A percentile compares a stretch with the other conserved stretches of the same genome.
phyloP scores from a whole-genome alignment of 2,329 filamentous ascomycete genomes.

The Parastagonospora avenae region DNA sequence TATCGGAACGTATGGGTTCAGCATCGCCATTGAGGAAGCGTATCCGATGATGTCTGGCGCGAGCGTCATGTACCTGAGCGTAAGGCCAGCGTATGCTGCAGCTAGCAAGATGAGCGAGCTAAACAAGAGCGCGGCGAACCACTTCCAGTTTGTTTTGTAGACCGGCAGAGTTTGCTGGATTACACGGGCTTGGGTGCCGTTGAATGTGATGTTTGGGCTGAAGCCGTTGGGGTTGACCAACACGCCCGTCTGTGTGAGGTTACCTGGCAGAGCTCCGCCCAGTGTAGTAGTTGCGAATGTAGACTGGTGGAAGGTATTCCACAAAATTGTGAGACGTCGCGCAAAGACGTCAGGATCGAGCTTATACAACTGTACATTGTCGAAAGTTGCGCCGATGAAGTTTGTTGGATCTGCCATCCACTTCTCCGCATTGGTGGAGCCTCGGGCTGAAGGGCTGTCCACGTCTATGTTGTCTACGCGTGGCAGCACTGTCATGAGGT shows the following conservation, averaged over 20 bases:
- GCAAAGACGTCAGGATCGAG: constrained; percentile 21
- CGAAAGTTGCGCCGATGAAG: constrained; percentile 23
- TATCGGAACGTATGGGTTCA: constrained; percentile 32
- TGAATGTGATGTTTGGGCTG: constrained; percentile 16
- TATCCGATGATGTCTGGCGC: constrained; percentile 36
- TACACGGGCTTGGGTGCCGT: constrained; percentile 13
- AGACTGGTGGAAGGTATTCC: constrained; percentile 36
- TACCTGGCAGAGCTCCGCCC: constrained; percentile 25
- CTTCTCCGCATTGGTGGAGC: constrained; percentile 31
- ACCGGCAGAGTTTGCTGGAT: constrained; percentile 4
- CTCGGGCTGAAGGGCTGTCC: constrained; percentile 6
- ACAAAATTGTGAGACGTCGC: constrained; percentile 28
- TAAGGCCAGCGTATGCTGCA: constrained; percentile 30
- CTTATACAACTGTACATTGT: constrained; percentile 24
- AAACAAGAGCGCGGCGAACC: constrained; percentile 29
- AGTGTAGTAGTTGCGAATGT: constrained; percentile 31
- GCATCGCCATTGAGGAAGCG: constrained; percentile 27
- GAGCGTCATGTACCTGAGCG: constrained; percentile 35
- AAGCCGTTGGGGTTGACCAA: background rate
- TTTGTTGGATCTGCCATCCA: constrained; percentile 27
- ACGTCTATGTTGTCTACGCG: constrained; percentile 24
- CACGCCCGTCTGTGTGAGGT: constrained; percentile 16
- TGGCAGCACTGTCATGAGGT: constrained; percentile 16
- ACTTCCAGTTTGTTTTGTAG: constrained; percentile 33
- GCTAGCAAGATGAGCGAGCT: constrained; percentile 29